phyloP scores from a whole-genome alignment of 352 stramenopile species.

The Globisporangium spiculum region DNA sequence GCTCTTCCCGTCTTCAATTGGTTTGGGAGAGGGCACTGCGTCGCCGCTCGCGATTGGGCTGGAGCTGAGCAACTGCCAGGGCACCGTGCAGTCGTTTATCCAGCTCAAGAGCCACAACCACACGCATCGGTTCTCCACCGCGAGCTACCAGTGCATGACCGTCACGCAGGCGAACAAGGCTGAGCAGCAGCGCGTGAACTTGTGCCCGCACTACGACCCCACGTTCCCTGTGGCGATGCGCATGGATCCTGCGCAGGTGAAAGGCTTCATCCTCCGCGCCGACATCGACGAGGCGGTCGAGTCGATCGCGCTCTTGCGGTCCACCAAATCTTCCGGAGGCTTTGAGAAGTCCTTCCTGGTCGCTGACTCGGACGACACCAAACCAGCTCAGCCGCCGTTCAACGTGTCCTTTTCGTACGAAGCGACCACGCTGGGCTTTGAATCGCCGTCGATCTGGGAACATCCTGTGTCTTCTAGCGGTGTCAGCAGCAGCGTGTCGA shows the following conservation, averaged over 20 bases:
- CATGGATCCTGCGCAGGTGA: constrained; percentile 20
- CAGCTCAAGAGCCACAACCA: constrained; percentile 12
- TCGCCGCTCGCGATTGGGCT: constrained; percentile 23
- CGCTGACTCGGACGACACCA: background rate
- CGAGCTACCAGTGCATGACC: constrained; percentile 34
- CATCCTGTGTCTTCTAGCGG: background rate
- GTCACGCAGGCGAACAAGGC: constrained; percentile 13
- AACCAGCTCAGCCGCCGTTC: constrained; percentile 2
- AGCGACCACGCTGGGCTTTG: constrained; percentile 21
- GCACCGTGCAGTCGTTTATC: constrained; percentile 26
- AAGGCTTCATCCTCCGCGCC: constrained; percentile 30
- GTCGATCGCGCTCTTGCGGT: constrained; percentile 26
- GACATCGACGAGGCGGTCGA: constrained; percentile 14
- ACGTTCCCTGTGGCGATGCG: constrained; percentile 19
- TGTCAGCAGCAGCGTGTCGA: background rate
- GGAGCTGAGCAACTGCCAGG: constrained; percentile 30
- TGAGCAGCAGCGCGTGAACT: constrained; percentile 17
- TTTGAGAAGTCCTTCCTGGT: constrained; percentile 22
- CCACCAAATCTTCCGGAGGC: constrained; percentile 22
- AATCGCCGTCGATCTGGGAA: constrained; percentile 18
- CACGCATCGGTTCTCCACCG: constrained; percentile 24
- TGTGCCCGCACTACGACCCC: constrained; percentile 28
- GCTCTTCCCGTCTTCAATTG: constrained; percentile 12
- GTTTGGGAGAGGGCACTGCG: background rate
- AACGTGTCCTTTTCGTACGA: constrained; percentile 22